A percentile compares a stretch with the other conserved stretches of the same genome.
These are phyloP conservation scores for Astrephomene gubernaculifera DNA, from an alignment of 139 green algal genomes.

Conservation along the genomic window DNA sequence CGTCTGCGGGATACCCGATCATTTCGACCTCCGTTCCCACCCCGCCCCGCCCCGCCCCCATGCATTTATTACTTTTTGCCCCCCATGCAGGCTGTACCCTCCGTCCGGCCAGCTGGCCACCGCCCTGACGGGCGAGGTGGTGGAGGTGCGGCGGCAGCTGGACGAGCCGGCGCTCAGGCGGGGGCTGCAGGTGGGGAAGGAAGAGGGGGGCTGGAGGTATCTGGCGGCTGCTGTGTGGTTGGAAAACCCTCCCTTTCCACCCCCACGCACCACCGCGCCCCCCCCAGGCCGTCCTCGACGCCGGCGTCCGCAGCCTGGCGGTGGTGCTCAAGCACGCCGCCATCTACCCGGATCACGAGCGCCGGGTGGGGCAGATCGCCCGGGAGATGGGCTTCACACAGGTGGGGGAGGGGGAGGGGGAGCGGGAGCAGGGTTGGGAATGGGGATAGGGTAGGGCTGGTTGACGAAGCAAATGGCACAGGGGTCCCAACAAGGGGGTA, in stretches of 20 bases:
- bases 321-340: constrained; percentile 96
- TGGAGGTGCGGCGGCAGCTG: constrained; percentile 73
- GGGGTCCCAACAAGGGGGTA: background rate
- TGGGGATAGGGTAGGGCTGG: background rate
- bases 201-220: no score
- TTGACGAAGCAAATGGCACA: background rate
- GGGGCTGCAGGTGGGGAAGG: constrained; percentile 63
- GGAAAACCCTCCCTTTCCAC: background rate
- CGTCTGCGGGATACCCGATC: no score
- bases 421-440: background rate
- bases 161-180: constrained; percentile 69
- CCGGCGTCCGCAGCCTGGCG: constrained; percentile 87
- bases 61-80: no score
- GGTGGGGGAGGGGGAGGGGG: constrained; percentile 40
- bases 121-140: constrained; percentile 82
- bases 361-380: constrained; percentile 76
- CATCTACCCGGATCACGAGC: constrained; percentile 92
- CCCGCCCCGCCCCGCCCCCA: no score
- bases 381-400: constrained; percentile 84
- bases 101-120: constrained; percentile 47
- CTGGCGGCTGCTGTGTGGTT: no score
- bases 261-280: background rate
- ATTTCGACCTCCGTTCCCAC: no score
- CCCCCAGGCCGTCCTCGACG: constrained; percentile 63
- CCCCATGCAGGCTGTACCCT: constrained; percentile 37